These are phyloP conservation scores for Schwanniomyces polymorphus DNA, from an alignment of 805 yeast species.

Conservation along the genomic window DNA sequence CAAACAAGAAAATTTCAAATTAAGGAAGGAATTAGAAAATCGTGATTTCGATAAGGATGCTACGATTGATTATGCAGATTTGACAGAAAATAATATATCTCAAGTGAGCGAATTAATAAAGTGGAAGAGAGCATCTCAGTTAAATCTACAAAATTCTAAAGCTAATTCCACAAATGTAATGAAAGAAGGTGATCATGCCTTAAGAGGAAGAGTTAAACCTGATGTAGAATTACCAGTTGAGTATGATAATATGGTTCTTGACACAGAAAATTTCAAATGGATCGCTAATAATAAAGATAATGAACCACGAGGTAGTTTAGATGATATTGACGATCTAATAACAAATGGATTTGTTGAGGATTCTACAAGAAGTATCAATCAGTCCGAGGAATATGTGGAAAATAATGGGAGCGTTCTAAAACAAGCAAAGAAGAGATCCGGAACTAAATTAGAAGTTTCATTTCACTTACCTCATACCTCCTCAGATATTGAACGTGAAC, in stretches of 20 bases:
- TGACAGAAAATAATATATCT: constrained; percentile 16
- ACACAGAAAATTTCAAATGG: constrained; percentile 31
- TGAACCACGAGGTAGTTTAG: constrained; percentile 25
- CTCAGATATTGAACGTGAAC: constrained; percentile 8
- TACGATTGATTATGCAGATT: constrained; percentile 20
- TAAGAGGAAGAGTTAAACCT: constrained; percentile 36
- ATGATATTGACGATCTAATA: constrained; percentile 39
- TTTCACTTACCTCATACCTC: constrained; percentile 36
- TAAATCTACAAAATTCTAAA: constrained; percentile 19
- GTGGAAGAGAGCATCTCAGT: constrained; percentile 41
- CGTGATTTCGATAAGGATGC: constrained; percentile 7
- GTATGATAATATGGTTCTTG: constrained; percentile 36
- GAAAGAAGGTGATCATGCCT: constrained; percentile 4
- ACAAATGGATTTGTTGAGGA: constrained; percentile 9
- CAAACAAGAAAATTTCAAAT: constrained; percentile 11
- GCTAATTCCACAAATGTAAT: constrained; percentile 3
- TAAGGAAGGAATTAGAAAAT: constrained; percentile 8
- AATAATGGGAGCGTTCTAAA: background rate
- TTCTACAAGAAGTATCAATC: background rate
- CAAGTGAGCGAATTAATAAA: constrained; percentile 23
- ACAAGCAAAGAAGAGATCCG: background rate
- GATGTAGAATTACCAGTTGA: constrained; percentile 29
- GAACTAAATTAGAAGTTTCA: constrained; percentile 36
- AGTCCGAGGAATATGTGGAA: background rate
- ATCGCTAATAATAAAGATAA: constrained; percentile 16